Conservation (phyloP, 306 rosid genomes). For the Purshia tridentata region DNA sequence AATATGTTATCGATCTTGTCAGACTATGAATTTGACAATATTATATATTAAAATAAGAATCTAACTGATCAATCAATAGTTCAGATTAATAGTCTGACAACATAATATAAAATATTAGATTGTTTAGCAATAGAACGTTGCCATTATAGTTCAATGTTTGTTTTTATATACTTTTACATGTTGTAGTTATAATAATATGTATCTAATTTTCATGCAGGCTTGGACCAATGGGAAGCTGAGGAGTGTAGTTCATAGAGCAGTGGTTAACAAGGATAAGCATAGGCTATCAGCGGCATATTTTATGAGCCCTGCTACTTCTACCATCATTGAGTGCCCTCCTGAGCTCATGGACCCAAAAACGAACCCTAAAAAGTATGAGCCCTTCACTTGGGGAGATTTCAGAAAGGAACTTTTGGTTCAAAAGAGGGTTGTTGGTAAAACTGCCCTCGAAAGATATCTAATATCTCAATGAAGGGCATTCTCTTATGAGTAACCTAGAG, state of each 20-base stretch:
- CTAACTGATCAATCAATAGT: background rate
- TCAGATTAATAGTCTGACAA: background rate
- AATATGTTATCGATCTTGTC: background rate
- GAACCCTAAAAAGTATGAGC: slow-evolving; percentile 7
- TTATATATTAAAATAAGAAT: too few relatives aligned
- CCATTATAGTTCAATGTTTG: too few relatives aligned
- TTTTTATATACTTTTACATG: background rate
- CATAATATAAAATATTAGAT: background rate
- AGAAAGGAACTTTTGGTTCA: slow-evolving; percentile 15
- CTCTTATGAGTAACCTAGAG: background rate
- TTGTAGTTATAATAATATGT: too few relatives aligned
- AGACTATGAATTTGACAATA: background rate
- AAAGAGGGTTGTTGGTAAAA: slow-evolving; percentile 20
- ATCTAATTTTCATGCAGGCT: slow-evolving; percentile 4
- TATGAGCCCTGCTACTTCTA: slow-evolving; percentile 8
- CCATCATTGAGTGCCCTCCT: slow-evolving; percentile 8
- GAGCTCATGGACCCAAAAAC: background rate
- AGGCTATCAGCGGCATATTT: slow-evolving; percentile 25
- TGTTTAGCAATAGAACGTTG: too few relatives aligned
- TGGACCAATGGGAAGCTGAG: slow-evolving; percentile 20
- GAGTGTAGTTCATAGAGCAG: slow-evolving; percentile 23
- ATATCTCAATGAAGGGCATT: background rate
- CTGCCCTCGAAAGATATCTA: slow-evolving; percentile 9
- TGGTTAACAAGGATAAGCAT: slow-evolving; percentile 21
- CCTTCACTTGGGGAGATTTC: slow-evolving; percentile 19